These are phyloP conservation scores for Thamnidium elegans DNA, from an alignment of 192 early-diverging fungal species.

Conservation along the genomic window DNA sequence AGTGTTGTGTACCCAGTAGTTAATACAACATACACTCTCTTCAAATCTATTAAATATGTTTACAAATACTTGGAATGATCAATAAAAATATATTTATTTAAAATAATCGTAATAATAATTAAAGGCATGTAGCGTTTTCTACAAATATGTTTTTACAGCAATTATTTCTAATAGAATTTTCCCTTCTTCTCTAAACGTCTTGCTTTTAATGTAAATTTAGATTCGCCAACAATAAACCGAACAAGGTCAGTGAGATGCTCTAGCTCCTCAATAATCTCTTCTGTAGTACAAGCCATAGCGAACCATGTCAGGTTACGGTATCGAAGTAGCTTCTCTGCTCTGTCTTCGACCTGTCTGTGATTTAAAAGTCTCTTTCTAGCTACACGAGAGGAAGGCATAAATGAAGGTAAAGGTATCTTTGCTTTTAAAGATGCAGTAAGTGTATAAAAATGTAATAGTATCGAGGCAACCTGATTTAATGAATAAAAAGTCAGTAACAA, in stretches of 20 bases:
- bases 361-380: conserved; percentile 40
- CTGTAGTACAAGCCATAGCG: conserved; percentile 32
- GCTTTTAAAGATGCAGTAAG: conserved; percentile 67
- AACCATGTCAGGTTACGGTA: conserved; percentile 39
- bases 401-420: conserved; percentile 69
- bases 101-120: too few relatives aligned
- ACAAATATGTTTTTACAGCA: too few relatives aligned
- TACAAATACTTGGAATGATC: too few relatives aligned
- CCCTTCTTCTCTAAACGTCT: conserved; percentile 2
- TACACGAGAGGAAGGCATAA: conserved; percentile 57
- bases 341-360: conserved; percentile 4
- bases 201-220: conserved; percentile 17
- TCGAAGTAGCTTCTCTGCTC: conserved; percentile 15
- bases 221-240: conserved; percentile 34
- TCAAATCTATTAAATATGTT: too few relatives aligned
- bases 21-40: too few relatives aligned
- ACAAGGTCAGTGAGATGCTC: conserved; percentile 36
- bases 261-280: conserved; percentile 41
- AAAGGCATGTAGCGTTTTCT: too few relatives aligned
- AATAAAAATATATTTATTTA: too few relatives aligned
- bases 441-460: conserved; percentile 70
- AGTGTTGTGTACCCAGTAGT: too few relatives aligned
- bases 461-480: conserved; percentile 45
- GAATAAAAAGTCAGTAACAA: neutral
- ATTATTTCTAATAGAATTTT: too few relatives aligned